Evolutionary conservation across 2,329 filamentous ascomycete genomes (phyloP).

Genomic region (Penicillium capsulatum): DNA sequence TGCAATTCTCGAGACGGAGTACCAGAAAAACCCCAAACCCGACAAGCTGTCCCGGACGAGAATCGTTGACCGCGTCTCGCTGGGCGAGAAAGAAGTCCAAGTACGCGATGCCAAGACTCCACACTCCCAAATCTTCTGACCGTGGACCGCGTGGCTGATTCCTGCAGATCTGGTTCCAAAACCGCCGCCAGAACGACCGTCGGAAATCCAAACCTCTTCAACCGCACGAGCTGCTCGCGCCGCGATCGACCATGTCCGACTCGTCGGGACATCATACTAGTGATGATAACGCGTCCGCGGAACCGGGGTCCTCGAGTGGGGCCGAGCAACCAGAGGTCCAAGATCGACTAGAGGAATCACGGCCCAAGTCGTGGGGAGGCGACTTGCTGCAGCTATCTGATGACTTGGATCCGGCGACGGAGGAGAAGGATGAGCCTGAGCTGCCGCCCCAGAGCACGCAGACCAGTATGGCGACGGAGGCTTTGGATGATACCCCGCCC

Average conservation of each 20-base stretch:
- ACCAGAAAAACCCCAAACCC: conserved; percentile 79
- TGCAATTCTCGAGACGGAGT: conserved; percentile 79
- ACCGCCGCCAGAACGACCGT: conserved; percentile 86
- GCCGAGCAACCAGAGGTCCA: conserved; percentile 26
- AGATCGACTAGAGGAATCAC: conserved; percentile 16
- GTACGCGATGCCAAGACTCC: conserved; percentile 50
- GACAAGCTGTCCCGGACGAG: conserved; percentile 82
- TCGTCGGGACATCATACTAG: conserved; percentile 25
- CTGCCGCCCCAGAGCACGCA: conserved; percentile 27
- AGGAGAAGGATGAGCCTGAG: conserved; percentile 28
- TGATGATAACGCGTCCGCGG: conserved; percentile 28
- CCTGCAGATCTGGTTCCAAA: conserved; percentile 92
- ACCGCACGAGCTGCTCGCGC: conserved; percentile 64
- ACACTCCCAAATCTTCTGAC: conserved; percentile 17
- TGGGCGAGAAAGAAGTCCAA: conserved; percentile 96
- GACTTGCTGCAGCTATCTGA: conserved; percentile 25
- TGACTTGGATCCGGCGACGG: conserved; percentile 20
- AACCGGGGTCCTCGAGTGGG: conserved; percentile 29
- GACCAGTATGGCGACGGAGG: conserved; percentile 29
- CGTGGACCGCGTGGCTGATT: conserved; percentile 12
- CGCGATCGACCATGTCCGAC: conserved; percentile 27
- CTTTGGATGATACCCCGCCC: conserved; percentile 22
- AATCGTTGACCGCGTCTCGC: conserved; percentile 77
- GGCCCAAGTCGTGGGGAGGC: conserved; percentile 21
- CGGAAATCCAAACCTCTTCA: conserved; percentile 81